Conservation (phyloP, 1,284 basidiomycete species). For the Stygiomarasmius scandens region DNA sequence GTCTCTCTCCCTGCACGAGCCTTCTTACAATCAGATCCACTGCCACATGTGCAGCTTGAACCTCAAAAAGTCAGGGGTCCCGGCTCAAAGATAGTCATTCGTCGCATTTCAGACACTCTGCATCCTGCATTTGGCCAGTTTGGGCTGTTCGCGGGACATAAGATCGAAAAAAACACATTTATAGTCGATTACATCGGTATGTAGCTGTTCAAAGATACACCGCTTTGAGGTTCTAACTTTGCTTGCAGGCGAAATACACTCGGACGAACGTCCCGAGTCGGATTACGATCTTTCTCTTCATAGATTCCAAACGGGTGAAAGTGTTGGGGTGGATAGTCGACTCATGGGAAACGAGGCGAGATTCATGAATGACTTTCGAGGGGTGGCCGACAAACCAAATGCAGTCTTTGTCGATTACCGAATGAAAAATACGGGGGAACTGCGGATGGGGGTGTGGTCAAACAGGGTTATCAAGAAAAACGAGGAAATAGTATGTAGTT, state of each 20-base stretch:
- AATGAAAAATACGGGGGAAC: conserved; percentile 54
- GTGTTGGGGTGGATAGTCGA: conserved; percentile 75
- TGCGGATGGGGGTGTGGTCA: conserved; percentile 79
- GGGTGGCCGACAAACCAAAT: conserved; percentile 69
- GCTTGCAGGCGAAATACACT: conserved; percentile 70
- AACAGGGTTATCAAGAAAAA: conserved; percentile 70
- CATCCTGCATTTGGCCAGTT: conserved; percentile 85
- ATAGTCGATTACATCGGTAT: conserved; percentile 82
- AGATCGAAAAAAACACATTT: conserved; percentile 65
- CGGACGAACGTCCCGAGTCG: conserved; percentile 66
- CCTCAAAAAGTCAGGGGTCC: conserved; percentile 18
- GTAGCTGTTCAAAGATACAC: neutral
- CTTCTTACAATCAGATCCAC: conserved; percentile 26
- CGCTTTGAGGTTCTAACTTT: neutral
- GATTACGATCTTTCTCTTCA: conserved; percentile 88
- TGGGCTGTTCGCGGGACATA: conserved; percentile 79
- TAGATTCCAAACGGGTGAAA: conserved; percentile 54
- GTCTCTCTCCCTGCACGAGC: conserved; percentile 41
- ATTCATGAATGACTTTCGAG: conserved; percentile 85
- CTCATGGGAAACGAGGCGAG: conserved; percentile 81
- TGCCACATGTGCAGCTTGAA: conserved; percentile 17
- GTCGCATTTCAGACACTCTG: conserved; percentile 39
- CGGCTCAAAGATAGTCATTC: conserved; percentile 43
- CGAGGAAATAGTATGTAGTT: conserved; percentile 86
- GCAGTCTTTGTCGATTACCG: conserved; percentile 71